These are phyloP conservation scores for Irpex rosettiformis DNA, from an alignment of 1,284 basidiomycete genomes.

Conservation along the genomic window DNA sequence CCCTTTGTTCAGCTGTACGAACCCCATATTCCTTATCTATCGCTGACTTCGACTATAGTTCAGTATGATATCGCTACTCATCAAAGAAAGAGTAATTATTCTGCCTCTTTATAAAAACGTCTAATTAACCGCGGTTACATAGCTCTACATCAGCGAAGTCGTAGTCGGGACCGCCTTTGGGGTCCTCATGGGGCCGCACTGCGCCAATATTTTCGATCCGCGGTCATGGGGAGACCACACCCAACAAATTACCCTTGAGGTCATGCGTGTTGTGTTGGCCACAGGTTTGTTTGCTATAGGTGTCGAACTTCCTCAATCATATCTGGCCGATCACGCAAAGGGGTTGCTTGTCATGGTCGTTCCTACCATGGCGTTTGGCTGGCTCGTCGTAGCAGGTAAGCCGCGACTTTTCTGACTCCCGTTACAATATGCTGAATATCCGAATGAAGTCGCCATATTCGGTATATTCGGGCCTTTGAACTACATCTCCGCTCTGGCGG, in stretches of 20 bases:
- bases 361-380: conserved; percentile 78
- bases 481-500: conserved; percentile 75
- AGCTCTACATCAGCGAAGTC: conserved; percentile 90
- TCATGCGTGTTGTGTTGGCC: conserved; percentile 68
- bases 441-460: conserved; percentile 37
- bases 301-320: conserved; percentile 66
- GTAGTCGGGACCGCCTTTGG: conserved; percentile 85
- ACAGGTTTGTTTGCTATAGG: conserved; percentile 73
- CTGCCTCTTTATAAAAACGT: neutral
- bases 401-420: conserved; percentile 9
- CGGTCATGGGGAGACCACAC: conserved; percentile 61
- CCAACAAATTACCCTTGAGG: conserved; percentile 74
- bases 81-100: conserved; percentile 68
- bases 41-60: conserved; percentile 43
- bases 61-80: conserved; percentile 75
- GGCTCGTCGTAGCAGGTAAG: conserved; percentile 63
- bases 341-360: conserved; percentile 64
- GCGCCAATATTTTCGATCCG: conserved; percentile 76
- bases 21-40: neutral
- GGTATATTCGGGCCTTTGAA: conserved; percentile 66
- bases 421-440: neutral
- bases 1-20: neutral
- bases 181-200: conserved; percentile 72
- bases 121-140: neutral
- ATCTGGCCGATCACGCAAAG: conserved; percentile 59